Percentiles rank a stretch among this genome's conserved stretches.
Conservation (phyloP, 1,284 basidiomycete species). For the Ganoderma sp. region DNA sequence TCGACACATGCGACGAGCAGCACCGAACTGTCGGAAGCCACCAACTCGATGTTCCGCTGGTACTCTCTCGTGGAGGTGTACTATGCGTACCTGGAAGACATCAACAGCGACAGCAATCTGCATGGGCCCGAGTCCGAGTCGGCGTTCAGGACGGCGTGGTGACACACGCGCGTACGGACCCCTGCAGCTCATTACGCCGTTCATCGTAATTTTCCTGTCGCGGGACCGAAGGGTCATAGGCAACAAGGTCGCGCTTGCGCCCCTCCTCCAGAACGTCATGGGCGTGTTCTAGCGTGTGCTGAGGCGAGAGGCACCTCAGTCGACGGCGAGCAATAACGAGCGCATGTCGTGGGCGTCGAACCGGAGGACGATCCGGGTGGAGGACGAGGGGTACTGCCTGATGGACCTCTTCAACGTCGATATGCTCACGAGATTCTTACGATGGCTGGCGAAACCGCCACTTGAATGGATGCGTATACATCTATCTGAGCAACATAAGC, state of each 20-base stretch:
- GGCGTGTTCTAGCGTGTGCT: not conserved
- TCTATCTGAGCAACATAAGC: not conserved
- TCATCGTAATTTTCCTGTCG: not conserved
- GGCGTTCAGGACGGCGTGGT: not conserved
- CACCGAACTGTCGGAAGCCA: not conserved
- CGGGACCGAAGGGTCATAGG: not conserved
- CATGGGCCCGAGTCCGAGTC: not conserved
- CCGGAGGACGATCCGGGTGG: slow-evolving; percentile 3
- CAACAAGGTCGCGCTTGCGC: not conserved
- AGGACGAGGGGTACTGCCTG: slow-evolving; percentile 20
- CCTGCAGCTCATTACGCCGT: not conserved
- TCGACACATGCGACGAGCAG: slow-evolving; percentile 3
- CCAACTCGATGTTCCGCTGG: slow-evolving; percentile 8
- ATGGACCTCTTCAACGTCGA: slow-evolving; percentile 18
- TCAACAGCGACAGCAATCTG: not conserved
- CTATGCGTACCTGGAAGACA: slow-evolving; percentile 4
- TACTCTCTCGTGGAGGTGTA: not conserved
- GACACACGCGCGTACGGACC: not conserved
- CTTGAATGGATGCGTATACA: too few species aligned
- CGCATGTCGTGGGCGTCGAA: slow-evolving; percentile 17
- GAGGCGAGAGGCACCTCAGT: not conserved
- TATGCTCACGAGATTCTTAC: slow-evolving; percentile 8
- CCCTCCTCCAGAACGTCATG: not conserved
- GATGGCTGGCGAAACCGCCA: too few species aligned
- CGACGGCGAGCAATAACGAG: not conserved